Percentiles rank a stretch among this genome's conserved stretches.
These are phyloP conservation scores for Gossypium laxum DNA, from an alignment of 441 rosid species.

Conservation along the genomic window DNA sequence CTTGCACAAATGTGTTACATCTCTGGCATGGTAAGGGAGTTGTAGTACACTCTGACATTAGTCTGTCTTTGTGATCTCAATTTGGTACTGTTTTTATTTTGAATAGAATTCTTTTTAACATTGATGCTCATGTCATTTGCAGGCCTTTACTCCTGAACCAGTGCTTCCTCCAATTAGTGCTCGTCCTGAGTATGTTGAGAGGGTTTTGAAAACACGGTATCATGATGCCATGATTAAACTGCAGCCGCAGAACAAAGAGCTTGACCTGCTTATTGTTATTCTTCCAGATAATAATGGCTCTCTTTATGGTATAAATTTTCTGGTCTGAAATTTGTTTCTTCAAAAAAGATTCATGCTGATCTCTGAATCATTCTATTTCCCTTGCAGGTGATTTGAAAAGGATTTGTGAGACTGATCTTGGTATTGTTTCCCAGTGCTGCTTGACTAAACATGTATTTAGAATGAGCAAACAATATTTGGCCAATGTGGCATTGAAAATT, in stretches of 20 bases:
- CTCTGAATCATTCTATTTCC: constrained; percentile 7
- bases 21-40: constrained; percentile 70
- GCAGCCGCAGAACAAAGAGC: constrained; percentile 51
- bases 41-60: background rate
- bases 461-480: constrained; percentile 74
- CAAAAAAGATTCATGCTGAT: background rate
- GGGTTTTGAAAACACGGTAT: constrained; percentile 55
- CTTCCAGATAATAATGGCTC: constrained; percentile 92
- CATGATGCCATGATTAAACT: constrained; percentile 74
- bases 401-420: constrained; percentile 94
- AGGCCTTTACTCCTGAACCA: constrained; percentile 70
- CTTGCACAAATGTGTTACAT: constrained; percentile 77
- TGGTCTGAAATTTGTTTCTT: background rate
- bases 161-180: constrained; percentile 53
- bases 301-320: constrained; percentile 51
- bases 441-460: constrained; percentile 71
- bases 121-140: constrained; percentile 16
- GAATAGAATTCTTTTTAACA: background rate
- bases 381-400: constrained; percentile 78
- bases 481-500: constrained; percentile 80
- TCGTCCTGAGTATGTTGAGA: constrained; percentile 87
- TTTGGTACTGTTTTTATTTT: background rate
- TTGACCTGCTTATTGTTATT: constrained; percentile 78
- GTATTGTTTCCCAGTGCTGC: constrained; percentile 89
- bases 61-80: background rate